Percentiles rank a stretch among this genome's conserved stretches.
Evolutionary conservation across 352 stramenopile genomes (phyloP).

Genomic region (Phytophthora boehmeriae): DNA sequence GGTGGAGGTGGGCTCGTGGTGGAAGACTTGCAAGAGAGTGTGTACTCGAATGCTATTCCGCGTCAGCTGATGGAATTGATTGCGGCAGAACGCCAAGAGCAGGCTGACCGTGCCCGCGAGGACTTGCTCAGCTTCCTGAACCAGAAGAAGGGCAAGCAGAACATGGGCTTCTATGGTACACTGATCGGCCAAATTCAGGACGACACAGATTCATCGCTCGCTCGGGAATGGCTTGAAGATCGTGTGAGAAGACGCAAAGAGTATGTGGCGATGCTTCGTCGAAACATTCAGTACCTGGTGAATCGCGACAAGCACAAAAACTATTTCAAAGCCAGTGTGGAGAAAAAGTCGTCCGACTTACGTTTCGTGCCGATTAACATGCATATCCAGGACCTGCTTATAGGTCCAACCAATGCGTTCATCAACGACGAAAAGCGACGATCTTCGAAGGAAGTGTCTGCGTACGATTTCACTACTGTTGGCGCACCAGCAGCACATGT

Average conservation of each 20-base stretch:
- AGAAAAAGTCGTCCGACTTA: constrained; percentile 84
- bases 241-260: constrained; percentile 81
- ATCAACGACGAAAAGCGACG: constrained; percentile 83
- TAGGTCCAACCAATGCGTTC: constrained; percentile 83
- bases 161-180: constrained; percentile 84
- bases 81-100: constrained; percentile 76
- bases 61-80: constrained; percentile 84
- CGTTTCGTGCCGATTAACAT: constrained; percentile 89
- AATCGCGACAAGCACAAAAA: constrained; percentile 90
- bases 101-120: constrained; percentile 77
- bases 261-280: constrained; percentile 79
- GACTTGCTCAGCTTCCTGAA: constrained; percentile 84
- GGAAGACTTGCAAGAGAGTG: constrained; percentile 82
- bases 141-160: constrained; percentile 87
- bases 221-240: constrained; percentile 81
- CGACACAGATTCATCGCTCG: constrained; percentile 75
- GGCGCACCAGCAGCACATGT: constrained; percentile 81
- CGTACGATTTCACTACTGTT: constrained; percentile 87
- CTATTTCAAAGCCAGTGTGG: constrained; percentile 90
- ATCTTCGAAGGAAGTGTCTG: constrained; percentile 81
- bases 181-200: constrained; percentile 90
- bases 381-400: constrained; percentile 86
- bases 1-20: constrained; percentile 81
- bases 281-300: constrained; percentile 88
- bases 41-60: constrained; percentile 81